Base-by-base conservation (phyloP, 129 eudicot species). In the Flaveria robusta region DNA sequence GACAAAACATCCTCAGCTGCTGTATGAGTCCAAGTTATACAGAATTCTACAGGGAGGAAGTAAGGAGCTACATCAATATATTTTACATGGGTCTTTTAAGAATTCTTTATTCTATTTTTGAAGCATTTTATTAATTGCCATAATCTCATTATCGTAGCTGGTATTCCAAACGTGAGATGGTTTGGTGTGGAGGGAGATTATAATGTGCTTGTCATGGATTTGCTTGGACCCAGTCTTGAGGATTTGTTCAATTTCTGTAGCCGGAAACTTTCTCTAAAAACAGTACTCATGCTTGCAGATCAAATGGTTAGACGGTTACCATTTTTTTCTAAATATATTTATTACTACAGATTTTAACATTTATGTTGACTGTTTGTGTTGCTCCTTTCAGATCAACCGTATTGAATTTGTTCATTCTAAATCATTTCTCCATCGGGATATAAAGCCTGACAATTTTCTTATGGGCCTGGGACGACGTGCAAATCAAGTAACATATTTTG, bases 201-300 rank as follows among this genome's bases (percentile, higher is more conserved):
- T 71, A 92, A 92, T 78, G 92, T 92, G 70, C 86, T 92, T 27
- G 98, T 92, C 55, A 90, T 92, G 92, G 98, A 92, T 83, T 82
- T 92, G 78, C 95, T 92, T 45, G 98, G 98, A 54, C 98, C 96
- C 64, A 92, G 98, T 85, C 95, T 92, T 51, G 96, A 92, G 74
- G 98, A 92, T 83, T 76, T 92, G 18, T 92, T 92, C 82, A 90
- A 88, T 74, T 92, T 90, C 74, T 92, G 98, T 79, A 88, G 92
- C 66, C 83, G 97, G 79, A 89, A 89, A 77, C 88, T 92, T 70
- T 89, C 97, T 49, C 79, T 92, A 26, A 92, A 92, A 86, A 82
- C 97, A 37, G 97, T 92, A 76, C 97, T 92, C 72, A 92, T 92
- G 98, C 96, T 92, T 83, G 98, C 98, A 31, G 98, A 92, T 85